Evolutionary conservation across 306 rosid species (phyloP).

Genomic region (Vigna angularis): DNA sequence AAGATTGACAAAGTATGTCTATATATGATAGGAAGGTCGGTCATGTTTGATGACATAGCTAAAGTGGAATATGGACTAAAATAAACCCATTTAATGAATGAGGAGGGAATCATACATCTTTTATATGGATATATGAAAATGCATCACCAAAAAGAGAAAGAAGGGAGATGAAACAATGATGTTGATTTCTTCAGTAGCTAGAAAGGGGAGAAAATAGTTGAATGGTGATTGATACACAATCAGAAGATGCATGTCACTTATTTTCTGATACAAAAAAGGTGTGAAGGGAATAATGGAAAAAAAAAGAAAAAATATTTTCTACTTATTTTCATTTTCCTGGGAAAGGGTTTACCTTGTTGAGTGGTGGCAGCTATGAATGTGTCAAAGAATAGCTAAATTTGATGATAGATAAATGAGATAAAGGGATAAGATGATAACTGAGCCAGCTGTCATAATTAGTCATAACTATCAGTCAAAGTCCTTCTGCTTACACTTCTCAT

Average conservation of each 20-base stretch:
- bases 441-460: not conserved
- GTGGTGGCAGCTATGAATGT: not conserved
- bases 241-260: not conserved
- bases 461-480: slow-evolving; percentile 14
- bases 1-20: not conserved
- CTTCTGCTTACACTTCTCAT: slow-evolving; percentile 20
- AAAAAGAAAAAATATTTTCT: too few relatives aligned
- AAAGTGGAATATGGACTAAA: not conserved
- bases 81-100: slow-evolving; percentile 1
- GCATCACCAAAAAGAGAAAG: not conserved
- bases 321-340: not conserved
- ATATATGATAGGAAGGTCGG: not conserved
- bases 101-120: not conserved
- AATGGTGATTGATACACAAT: not conserved
- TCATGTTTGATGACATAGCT: not conserved
- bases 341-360: not conserved
- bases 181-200: not conserved
- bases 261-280: not conserved
- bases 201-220: not conserved
- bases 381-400: not conserved
- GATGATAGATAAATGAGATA: not conserved
- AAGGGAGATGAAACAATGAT: not conserved
- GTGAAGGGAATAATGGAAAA: not conserved
- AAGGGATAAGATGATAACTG: slow-evolving; percentile 17
- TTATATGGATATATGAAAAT: not conserved